Evolutionary conservation across 202 grass and related monocot genomes (phyloP), one percentile per base, ranked within the genome.

Genomic region (Thinopyrum obtusiflorum): DNA sequence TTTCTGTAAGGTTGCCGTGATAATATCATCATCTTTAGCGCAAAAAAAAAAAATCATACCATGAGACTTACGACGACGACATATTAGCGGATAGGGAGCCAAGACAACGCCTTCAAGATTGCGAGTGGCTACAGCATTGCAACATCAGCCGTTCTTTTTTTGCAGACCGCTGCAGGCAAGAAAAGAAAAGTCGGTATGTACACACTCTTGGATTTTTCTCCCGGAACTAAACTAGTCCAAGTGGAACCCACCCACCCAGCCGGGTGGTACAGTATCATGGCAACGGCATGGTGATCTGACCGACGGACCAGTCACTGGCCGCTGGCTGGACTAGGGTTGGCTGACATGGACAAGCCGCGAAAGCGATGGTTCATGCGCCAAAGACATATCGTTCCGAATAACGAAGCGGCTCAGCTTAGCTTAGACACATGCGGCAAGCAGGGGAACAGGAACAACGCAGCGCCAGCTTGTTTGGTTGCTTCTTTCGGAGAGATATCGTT

Each of bases 311-410:
- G 51, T 55, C 51, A 55, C 51, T 7, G 51, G 51, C 51, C 0
- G 51, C 17, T 83, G 76, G 35, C 47, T 49, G 89, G 37, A 61
- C 27, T 26, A 68, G 39, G 77, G 70, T 80, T 65, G 26, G 67
- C 51, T 88, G 89, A 88, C 71, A 82, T 37, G 73, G 89, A 91
- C 89, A 78, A 88, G 77, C 81, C 59, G 24, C 40, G 78, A 76
- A 57, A 82, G 78, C 67, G 82, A 88, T 84, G 82, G 64, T 84
- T 87, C 68, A 70, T 76, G 62, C 35, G 89, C 68, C 61, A 74
- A 26, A 18, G 10, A 75, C 27, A 71, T 11, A 26, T 65, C 53
- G 59, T 51, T 68, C n/a, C 49, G 80, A 65, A 28, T 40, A 65
- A 66, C 44, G 23, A 44, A 79, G 78, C 65, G 17, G 12, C 17